These are phyloP conservation scores for Puccinia novopanici DNA, from an alignment of 1,284 basidiomycete species.

Conservation along the genomic window DNA sequence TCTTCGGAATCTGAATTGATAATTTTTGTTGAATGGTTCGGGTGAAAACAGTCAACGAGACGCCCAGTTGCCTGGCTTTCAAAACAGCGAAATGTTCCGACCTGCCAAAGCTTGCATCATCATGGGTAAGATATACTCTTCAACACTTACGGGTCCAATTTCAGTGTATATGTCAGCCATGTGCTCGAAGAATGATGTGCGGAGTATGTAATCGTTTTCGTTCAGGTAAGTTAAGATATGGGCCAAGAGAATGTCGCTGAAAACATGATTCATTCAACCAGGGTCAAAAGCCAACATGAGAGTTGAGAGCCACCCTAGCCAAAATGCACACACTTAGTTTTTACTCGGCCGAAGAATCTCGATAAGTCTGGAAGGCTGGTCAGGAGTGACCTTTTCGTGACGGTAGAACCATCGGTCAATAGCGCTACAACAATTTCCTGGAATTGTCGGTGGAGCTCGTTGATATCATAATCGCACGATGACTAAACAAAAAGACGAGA, in stretches of 20 bases:
- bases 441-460: constrained; percentile 79
- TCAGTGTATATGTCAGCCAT: constrained; percentile 77
- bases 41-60: background rate
- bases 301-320: background rate
- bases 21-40: background rate
- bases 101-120: constrained; percentile 91
- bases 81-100: constrained; percentile 59
- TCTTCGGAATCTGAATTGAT: constrained; percentile 79
- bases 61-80: constrained; percentile 12
- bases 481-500: constrained; percentile 59
- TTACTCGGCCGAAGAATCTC: constrained; percentile 86
- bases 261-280: background rate
- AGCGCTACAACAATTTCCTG: constrained; percentile 82
- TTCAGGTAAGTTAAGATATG: constrained; percentile 99
- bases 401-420: constrained; percentile 63
- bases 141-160: constrained; percentile 55
- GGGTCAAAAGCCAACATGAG: constrained; percentile 3
- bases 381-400: constrained; percentile 66
- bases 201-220: constrained; percentile 83
- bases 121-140: constrained; percentile 80
- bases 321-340: constrained; percentile 67
- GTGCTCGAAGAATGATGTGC: constrained; percentile 90
- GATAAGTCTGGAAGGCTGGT: constrained; percentile 82
- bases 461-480: constrained; percentile 80
- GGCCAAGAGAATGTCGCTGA: constrained; percentile 78